Conservation (phyloP, 768 basidiomycete species). For the Leccinum uliginosum region DNA sequence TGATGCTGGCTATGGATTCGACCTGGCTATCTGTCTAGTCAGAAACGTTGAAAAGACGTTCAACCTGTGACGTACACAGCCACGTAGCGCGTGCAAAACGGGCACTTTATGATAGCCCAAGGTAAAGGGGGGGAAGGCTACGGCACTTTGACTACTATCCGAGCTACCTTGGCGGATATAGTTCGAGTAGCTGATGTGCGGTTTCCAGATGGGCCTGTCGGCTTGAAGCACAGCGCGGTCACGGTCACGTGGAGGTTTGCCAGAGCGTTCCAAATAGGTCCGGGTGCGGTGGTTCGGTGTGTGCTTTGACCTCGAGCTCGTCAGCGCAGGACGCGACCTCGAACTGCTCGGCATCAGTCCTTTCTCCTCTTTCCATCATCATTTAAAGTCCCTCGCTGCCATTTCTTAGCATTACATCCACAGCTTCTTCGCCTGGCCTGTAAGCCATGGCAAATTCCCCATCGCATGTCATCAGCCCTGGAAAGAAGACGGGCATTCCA, state of each 20-base stretch:
- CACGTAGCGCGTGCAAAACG: no score
- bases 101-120: no score
- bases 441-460: slow-evolving; percentile 22
- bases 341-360: slow-evolving; percentile 12
- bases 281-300: slow-evolving; percentile 17
- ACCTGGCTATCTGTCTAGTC: no score
- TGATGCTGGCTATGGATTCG: no score
- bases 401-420: background rate
- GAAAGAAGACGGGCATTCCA: slow-evolving; percentile 34
- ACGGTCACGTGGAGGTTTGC: slow-evolving; percentile 24
- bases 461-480: slow-evolving; percentile 18
- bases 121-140: no score
- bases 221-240: no score
- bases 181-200: no score
- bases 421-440: background rate
- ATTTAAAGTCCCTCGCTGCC: slow-evolving; percentile 4
- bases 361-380: slow-evolving; percentile 8
- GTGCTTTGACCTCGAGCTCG: slow-evolving; percentile 22
- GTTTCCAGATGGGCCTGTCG: no score
- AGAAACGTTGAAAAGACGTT: no score
- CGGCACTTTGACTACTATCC: no score
- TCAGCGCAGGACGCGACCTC: slow-evolving; percentile 37
- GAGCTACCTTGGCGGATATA: no score
- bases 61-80: no score
- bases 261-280: slow-evolving; percentile 29